Evolutionary conservation across 2,329 filamentous ascomycete species (phyloP).

Genomic region (Tolypocladium endophyticum): DNA sequence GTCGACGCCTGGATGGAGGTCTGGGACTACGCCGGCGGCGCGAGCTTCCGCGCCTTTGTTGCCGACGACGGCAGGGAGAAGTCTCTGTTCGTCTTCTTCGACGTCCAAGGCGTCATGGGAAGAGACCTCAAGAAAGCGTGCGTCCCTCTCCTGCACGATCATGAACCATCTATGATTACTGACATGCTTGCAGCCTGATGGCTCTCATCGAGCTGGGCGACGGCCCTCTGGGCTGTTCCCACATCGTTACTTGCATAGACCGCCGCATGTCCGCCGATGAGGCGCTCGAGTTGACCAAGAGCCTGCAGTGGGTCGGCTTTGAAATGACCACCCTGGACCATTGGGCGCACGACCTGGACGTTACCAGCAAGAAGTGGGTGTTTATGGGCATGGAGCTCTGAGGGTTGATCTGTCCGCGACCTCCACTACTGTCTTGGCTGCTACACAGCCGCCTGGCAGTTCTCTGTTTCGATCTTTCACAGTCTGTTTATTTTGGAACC

Average conservation of each 20-base stretch:
- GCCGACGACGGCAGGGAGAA: slow-evolving; percentile 59
- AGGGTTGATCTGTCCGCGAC: slow-evolving; percentile 11
- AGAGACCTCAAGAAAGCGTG: slow-evolving; percentile 82
- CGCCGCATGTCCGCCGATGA: slow-evolving; percentile 54
- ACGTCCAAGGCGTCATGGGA: slow-evolving; percentile 54
- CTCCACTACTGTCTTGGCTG: slow-evolving; percentile 5
- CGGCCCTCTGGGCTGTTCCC: slow-evolving; percentile 62
- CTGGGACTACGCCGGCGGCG: slow-evolving; percentile 77
- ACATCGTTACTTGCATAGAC: slow-evolving; percentile 74
- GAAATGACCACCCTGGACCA: slow-evolving; percentile 69
- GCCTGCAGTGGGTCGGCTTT: slow-evolving; percentile 89
- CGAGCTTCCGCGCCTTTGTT: slow-evolving; percentile 79
- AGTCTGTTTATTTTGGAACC: background rate
- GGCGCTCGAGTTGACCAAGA: slow-evolving; percentile 60
- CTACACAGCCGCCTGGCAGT: no score
- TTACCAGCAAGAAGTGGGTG: slow-evolving; percentile 70
- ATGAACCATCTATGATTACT: background rate
- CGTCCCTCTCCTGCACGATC: slow-evolving; percentile 20
- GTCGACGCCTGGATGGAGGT: slow-evolving; percentile 62
- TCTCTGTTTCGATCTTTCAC: background rate
- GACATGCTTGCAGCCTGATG: slow-evolving; percentile 53
- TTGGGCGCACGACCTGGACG: slow-evolving; percentile 55
- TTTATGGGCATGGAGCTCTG: slow-evolving; percentile 84
- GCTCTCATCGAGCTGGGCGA: slow-evolving; percentile 82
- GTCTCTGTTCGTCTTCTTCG: slow-evolving; percentile 82